A percentile compares a stretch with the other conserved stretches of the same genome.
Evolutionary conservation across 345 rosid species (phyloP).

Genomic region (Alliaria petiolata): DNA sequence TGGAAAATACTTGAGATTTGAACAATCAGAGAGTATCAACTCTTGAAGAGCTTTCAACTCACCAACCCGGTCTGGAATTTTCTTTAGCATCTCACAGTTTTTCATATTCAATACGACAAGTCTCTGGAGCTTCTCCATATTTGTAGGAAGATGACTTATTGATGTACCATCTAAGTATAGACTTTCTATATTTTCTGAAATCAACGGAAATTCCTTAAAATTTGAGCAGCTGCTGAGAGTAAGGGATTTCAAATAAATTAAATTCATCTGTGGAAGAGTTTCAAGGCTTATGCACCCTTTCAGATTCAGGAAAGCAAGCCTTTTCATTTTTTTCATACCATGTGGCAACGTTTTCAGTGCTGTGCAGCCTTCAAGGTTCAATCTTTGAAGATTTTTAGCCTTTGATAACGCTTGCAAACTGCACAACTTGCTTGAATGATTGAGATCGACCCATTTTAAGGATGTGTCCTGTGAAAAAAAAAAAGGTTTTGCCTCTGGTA

Average conservation of each 20-base stretch:
- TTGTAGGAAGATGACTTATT: constrained; percentile 5
- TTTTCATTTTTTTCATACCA: background rate
- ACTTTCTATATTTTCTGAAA: constrained; percentile 4
- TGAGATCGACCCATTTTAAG: constrained; percentile 23
- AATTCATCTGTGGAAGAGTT: background rate
- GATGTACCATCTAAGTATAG: constrained; percentile 12
- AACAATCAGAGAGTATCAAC: constrained; percentile 17
- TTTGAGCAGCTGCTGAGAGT: constrained; percentile 20
- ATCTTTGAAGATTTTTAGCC: constrained; percentile 13
- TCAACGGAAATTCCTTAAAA: constrained; percentile 13
- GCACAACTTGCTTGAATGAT: background rate
- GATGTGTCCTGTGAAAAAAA: background rate
- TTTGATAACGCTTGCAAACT: constrained; percentile 22
- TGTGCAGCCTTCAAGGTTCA: constrained; percentile 26
- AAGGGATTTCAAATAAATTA: constrained; percentile 1
- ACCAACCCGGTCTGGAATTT: background rate
- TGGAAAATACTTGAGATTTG: background rate
- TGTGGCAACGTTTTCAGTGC: background rate
- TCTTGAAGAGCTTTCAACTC: constrained; percentile 16
- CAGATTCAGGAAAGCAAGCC: constrained; percentile 13
- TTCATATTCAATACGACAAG: constrained; percentile 17
- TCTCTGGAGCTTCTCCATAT: background rate
- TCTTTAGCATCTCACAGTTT: background rate
- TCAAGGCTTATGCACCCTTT: constrained; percentile 16
- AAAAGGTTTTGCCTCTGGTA: no score